These are phyloP conservation scores for Septoria linicola DNA, from an alignment of 2,329 filamentous ascomycete genomes.

Conservation along the genomic window DNA sequence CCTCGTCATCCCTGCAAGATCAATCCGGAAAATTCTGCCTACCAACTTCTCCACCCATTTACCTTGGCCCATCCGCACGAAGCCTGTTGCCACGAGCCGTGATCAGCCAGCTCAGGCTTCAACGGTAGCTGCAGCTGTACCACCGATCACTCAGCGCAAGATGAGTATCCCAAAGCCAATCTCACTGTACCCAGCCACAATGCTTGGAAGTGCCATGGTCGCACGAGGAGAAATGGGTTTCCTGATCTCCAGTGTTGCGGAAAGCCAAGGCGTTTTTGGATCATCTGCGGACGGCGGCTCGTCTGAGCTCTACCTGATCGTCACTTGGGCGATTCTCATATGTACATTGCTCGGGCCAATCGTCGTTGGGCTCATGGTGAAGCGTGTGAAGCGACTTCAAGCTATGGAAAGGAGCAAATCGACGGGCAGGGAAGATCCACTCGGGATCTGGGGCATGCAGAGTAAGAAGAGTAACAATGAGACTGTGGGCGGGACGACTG, in stretches of 20 bases:
- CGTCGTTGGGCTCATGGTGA: constrained; percentile 52
- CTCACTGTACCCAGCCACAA: constrained; percentile 65
- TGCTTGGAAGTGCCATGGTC: constrained; percentile 70
- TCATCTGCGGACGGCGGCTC: constrained; percentile 12
- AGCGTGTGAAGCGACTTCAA: constrained; percentile 46
- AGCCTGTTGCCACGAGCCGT: too few species aligned
- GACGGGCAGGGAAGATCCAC: constrained; percentile 20
- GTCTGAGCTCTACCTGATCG: constrained; percentile 52
- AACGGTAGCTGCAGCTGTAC: not conserved
- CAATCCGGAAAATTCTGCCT: not conserved
- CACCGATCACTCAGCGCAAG: constrained; percentile 9
- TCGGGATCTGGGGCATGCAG: constrained; percentile 9
- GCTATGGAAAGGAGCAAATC: constrained; percentile 14
- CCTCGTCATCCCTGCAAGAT: not conserved
- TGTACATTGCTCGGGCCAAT: constrained; percentile 58
- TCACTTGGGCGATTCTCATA: constrained; percentile 56
- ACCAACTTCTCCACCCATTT: not conserved
- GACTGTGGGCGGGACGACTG: not conserved
- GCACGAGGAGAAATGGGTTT: constrained; percentile 79
- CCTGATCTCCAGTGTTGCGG: constrained; percentile 67
- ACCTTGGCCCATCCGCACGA: too few species aligned
- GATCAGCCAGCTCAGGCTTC: too few species aligned
- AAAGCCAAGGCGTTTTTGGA: constrained; percentile 53
- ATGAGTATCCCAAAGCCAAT: constrained; percentile 46
- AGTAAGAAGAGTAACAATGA: not conserved